phyloP scores from a whole-genome alignment of 768 basidiomycete genomes.

The Panaeolus papilionaceus region DNA sequence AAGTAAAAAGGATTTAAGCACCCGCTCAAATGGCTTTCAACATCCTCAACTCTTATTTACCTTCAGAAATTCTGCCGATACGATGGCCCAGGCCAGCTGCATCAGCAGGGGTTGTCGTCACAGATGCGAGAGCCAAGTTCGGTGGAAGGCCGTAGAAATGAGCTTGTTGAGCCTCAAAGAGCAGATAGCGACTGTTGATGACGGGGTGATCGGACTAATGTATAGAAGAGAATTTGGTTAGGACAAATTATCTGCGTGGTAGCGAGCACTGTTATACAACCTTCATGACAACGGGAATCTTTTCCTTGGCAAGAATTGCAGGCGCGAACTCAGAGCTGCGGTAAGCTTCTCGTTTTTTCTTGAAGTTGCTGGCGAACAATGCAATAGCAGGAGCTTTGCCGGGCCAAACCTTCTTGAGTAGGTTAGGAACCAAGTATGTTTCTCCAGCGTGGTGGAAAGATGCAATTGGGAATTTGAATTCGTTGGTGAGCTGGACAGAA shows the following conservation, averaged over 20 bases:
- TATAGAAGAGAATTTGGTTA: slow-evolving; percentile 6
- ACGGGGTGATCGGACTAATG: slow-evolving; percentile 62
- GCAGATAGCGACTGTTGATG: slow-evolving; percentile 66
- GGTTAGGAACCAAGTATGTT: slow-evolving; percentile 79
- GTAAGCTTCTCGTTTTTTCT: slow-evolving; percentile 61
- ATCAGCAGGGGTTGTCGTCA: slow-evolving; percentile 69
- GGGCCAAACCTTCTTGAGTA: slow-evolving; percentile 72
- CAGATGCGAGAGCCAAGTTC: slow-evolving; percentile 62
- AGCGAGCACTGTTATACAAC: slow-evolving; percentile 34
- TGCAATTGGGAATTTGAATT: slow-evolving; percentile 79
- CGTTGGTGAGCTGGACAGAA: slow-evolving; percentile 65
- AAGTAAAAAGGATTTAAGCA: not conserved
- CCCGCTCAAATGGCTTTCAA: too few relatives aligned
- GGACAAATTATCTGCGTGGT: not conserved
- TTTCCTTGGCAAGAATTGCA: slow-evolving; percentile 68
- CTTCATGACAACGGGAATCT: slow-evolving; percentile 78
- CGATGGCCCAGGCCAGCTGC: slow-evolving; percentile 73
- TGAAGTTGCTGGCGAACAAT: slow-evolving; percentile 70
- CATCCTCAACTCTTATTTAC: slow-evolving; percentile 32
- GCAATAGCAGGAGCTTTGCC: slow-evolving; percentile 70
- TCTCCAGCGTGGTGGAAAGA: slow-evolving; percentile 84
- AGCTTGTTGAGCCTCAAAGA: slow-evolving; percentile 75
- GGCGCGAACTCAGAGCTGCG: slow-evolving; percentile 78
- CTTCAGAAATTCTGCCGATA: slow-evolving; percentile 64
- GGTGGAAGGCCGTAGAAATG: slow-evolving; percentile 68